Conservation (phyloP, 2,329 filamentous ascomycete genomes). For the Xylaria sp. region DNA sequence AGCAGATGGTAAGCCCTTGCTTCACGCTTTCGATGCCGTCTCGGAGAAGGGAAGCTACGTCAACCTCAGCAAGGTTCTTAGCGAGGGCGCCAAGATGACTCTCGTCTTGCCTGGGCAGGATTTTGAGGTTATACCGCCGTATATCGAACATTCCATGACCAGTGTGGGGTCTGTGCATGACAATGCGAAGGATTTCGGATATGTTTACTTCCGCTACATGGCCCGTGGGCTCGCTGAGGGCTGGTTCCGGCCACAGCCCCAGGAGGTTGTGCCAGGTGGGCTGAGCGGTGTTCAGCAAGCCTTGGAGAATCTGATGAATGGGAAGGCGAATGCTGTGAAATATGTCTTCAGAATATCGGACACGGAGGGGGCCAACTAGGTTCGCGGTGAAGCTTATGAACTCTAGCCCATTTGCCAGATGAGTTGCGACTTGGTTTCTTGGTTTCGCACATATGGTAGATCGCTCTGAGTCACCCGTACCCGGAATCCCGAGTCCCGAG, state of each 20-base stretch:
- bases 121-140: conserved; percentile 45
- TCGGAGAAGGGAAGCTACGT: conserved; percentile 61
- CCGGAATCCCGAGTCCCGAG: no score
- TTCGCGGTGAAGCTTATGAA: neutral
- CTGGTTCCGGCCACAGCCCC: conserved; percentile 55
- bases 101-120: conserved; percentile 51
- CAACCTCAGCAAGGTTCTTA: conserved; percentile 59
- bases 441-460: no score
- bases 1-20: conserved; percentile 54
- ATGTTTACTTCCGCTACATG: conserved; percentile 53
- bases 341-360: conserved; percentile 54
- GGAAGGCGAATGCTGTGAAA: conserved; percentile 57
- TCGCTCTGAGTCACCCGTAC: no score
- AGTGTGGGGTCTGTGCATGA: conserved; percentile 42
- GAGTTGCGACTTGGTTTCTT: neutral
- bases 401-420: neutral
- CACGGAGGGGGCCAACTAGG: conserved; percentile 42
- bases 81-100: conserved; percentile 52
- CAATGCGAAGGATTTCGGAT: conserved; percentile 45
- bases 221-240: conserved; percentile 52
- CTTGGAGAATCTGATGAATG: conserved; percentile 50
- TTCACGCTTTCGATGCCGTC: conserved; percentile 68
- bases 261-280: conserved; percentile 50
- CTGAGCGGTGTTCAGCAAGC: conserved; percentile 52
- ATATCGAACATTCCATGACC: conserved; percentile 39